Percentiles rank a stretch among this genome's conserved stretches.
Conservation (phyloP, 75 land plant species). For the Adiantum capillusveneris region DNA sequence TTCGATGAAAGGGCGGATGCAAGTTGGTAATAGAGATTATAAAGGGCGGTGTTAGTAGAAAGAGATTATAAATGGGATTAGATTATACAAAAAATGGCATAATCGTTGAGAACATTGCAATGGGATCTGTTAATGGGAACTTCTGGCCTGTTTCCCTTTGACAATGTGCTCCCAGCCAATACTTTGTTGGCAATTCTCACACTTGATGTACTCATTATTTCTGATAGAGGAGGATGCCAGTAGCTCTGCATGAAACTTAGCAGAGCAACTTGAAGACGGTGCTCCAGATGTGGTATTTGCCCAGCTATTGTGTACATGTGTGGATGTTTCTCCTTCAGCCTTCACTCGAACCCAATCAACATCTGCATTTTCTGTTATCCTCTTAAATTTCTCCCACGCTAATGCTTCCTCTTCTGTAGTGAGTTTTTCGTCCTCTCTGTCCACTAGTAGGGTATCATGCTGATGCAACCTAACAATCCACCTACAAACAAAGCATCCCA, state of each 20-base stretch:
- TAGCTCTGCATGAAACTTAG: neutral
- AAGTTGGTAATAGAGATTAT: too few relatives aligned
- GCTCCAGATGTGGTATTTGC: neutral
- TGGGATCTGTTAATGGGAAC: neutral
- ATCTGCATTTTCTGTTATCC: conserved; percentile 21
- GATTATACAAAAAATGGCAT: too few relatives aligned
- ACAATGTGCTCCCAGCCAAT: conserved; percentile 7
- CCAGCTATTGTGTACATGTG: neutral
- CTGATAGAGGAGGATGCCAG: neutral
- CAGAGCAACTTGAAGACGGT: neutral
- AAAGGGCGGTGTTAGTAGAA: too few relatives aligned
- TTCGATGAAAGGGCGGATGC: too few relatives aligned
- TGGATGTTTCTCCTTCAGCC: neutral
- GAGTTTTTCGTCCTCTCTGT: conserved; percentile 89
- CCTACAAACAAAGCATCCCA: conserved; percentile 30
- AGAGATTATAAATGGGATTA: too few relatives aligned
- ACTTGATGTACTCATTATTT: conserved; percentile 1
- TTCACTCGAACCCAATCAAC: conserved; percentile 6
- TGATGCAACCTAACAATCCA: conserved; percentile 92
- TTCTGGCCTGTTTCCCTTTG: neutral
- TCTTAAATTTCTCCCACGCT: conserved; percentile 72
- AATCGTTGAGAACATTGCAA: too few relatives aligned
- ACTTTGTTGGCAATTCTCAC: neutral
- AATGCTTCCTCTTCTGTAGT: conserved; percentile 81
- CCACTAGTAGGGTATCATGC: conserved; percentile 91